Percentiles rank a stretch among this genome's conserved stretches.
Conservation (phyloP, 2,329 filamentous ascomycete genomes). For the Chrysosporium queenslandicum region DNA sequence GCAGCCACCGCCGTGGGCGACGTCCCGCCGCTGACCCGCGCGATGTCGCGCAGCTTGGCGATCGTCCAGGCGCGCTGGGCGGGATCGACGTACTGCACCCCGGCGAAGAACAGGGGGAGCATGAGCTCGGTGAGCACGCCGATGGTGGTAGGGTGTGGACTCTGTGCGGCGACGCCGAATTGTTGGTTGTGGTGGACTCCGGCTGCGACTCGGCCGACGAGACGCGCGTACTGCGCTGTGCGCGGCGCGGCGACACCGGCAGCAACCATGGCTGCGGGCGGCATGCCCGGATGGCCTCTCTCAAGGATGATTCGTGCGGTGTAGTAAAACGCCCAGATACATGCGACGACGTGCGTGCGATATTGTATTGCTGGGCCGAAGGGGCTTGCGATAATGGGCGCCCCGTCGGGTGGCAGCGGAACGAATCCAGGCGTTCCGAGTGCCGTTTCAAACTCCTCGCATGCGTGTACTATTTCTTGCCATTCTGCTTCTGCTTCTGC, state of each 20-base stretch:
- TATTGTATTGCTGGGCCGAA: slow-evolving; percentile 78
- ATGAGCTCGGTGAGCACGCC: slow-evolving; percentile 73
- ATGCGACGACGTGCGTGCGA: slow-evolving; percentile 74
- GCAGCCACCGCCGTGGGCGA: slow-evolving; percentile 69
- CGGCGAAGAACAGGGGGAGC: slow-evolving; percentile 78
- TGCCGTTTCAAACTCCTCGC: slow-evolving; percentile 41
- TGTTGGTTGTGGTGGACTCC: slow-evolving; percentile 47
- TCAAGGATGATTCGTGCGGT: slow-evolving; percentile 75
- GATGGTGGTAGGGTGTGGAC: slow-evolving; percentile 66
- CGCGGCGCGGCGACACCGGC: slow-evolving; percentile 64
- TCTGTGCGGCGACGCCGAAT: slow-evolving; percentile 28
- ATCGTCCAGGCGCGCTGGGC: slow-evolving; percentile 70
- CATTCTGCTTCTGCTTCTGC: slow-evolving; percentile 68
- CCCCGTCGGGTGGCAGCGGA: slow-evolving; percentile 59
- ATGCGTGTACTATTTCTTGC: slow-evolving; percentile 43
- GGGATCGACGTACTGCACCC: slow-evolving; percentile 63
- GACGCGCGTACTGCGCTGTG: slow-evolving; percentile 60
- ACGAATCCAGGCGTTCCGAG: slow-evolving; percentile 65
- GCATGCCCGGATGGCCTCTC: slow-evolving; percentile 78
- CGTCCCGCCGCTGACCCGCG: slow-evolving; percentile 76
- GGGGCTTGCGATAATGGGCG: slow-evolving; percentile 53
- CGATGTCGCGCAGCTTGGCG: slow-evolving; percentile 61
- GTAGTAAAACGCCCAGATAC: slow-evolving; percentile 79
- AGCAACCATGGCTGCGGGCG: slow-evolving; percentile 78
- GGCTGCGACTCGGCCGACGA: slow-evolving; percentile 70